Percentiles rank a stretch among this genome's conserved stretches.
Conservation (phyloP, 345 rosid genomes). For the Eucalyptus curtisii region DNA sequence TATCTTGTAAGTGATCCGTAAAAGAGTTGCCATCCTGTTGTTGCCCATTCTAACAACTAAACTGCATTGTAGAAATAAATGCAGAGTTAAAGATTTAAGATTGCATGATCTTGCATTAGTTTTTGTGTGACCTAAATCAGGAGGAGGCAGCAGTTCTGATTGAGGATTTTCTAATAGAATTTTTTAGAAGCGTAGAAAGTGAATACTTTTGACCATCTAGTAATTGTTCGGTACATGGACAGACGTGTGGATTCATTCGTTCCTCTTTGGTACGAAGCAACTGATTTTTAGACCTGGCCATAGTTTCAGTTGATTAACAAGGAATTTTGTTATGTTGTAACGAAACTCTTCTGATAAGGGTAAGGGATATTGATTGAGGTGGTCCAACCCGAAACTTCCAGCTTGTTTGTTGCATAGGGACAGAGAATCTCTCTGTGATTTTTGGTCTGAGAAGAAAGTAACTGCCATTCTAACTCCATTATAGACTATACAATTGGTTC, state of each 20-base stretch:
- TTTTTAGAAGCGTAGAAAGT: not conserved
- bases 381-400: not conserved
- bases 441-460: not conserved
- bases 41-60: not conserved
- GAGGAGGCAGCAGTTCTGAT: not conserved
- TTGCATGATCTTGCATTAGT: not conserved
- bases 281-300: not conserved
- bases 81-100: not conserved
- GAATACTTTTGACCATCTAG: not conserved
- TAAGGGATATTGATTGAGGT: not conserved
- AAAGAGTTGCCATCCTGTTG: not conserved
- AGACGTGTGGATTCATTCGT: not conserved
- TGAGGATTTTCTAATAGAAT: not conserved
- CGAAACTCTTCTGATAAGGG: not conserved
- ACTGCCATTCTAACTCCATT: not conserved
- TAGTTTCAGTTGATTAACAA: not conserved
- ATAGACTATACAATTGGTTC: not conserved
- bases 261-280: not conserved
- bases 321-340: not conserved
- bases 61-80: not conserved
- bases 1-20: not conserved
- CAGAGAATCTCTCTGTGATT: not conserved
- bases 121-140: not conserved
- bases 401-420: not conserved
- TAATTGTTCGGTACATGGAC: not conserved